Conservation (phyloP, 176 grass and related monocot genomes). For the Carex littledalei region DNA sequence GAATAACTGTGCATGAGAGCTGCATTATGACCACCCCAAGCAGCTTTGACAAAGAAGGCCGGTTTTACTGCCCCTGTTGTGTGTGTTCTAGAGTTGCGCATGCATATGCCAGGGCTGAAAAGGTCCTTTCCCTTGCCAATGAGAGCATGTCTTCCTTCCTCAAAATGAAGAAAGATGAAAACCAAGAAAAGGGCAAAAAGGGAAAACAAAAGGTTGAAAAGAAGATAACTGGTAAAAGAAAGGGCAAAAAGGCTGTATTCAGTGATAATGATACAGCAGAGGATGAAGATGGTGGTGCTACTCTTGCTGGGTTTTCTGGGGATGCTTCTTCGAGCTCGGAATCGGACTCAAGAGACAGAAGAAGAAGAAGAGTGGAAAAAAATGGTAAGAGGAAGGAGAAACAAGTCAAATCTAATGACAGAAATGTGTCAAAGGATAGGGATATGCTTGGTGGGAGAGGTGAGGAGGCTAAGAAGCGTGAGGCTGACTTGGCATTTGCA, state of each 20-base stretch:
- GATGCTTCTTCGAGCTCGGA: too few species aligned
- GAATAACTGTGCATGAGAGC: constrained; percentile 18
- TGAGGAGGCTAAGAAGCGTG: not conserved
- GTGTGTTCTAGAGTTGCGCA: constrained; percentile 6
- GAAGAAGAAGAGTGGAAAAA: not conserved
- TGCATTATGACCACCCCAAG: constrained; percentile 3
- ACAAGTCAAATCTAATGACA: not conserved
- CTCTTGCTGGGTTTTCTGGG: not conserved
- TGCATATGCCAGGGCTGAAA: constrained; percentile 10
- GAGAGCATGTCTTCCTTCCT: not conserved
- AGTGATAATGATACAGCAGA: not conserved
- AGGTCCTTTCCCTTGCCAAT: not conserved
- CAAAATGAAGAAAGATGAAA: constrained; percentile 1
- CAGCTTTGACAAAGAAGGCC: constrained; percentile 4
- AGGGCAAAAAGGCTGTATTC: not conserved
- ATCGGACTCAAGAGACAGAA: not conserved
- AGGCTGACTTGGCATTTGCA: not conserved
- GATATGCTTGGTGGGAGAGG: not conserved
- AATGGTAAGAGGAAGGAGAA: not conserved
- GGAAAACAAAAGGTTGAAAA: not conserved
- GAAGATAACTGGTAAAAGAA: not conserved
- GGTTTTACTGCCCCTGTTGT: constrained; percentile 22
- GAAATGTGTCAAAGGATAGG: not conserved
- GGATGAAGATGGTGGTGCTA: not conserved
- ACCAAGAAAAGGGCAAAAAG: not conserved